These are phyloP conservation scores for Aspergillus arachidicola DNA, from an alignment of 2,329 filamentous ascomycete genomes.

Conservation along the genomic window DNA sequence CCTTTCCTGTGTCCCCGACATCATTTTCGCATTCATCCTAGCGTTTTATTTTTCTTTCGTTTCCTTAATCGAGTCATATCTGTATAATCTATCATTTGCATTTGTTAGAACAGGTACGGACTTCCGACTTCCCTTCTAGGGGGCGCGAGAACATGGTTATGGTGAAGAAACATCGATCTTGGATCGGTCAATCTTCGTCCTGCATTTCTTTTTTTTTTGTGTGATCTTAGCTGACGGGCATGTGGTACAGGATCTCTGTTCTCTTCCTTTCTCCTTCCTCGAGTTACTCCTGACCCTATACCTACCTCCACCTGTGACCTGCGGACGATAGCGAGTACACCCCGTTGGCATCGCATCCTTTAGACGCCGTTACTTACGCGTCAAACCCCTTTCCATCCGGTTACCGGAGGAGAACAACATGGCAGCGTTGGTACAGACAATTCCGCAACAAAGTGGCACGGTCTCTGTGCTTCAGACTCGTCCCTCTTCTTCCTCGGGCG, in stretches of 20 bases:
- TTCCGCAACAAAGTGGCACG: constrained; percentile 73
- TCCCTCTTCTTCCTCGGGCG: constrained; percentile 65
- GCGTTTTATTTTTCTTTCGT: constrained; percentile 23
- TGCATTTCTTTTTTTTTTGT: constrained; percentile 16
- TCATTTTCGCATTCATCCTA: constrained; percentile 24
- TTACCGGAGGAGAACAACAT: constrained; percentile 56
- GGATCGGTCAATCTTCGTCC: constrained; percentile 17
- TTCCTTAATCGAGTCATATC: constrained; percentile 25
- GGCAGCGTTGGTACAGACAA: constrained; percentile 83
- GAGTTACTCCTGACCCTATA: constrained; percentile 22
- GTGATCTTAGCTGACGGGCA: constrained; percentile 29
- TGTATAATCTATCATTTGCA: constrained; percentile 33
- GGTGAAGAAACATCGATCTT: constrained; percentile 11
- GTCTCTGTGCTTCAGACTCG: constrained; percentile 76
- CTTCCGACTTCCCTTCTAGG: constrained; percentile 3
- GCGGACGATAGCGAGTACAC: constrained; percentile 13
- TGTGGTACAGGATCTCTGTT: constrained; percentile 25
- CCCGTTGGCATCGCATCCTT: constrained; percentile 13
- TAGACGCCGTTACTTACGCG: constrained; percentile 25
- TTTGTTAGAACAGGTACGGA: constrained; percentile 35
- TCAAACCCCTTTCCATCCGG: constrained; percentile 22
- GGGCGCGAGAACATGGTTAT: constrained; percentile 9
- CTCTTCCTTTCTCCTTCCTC: constrained; percentile 23
- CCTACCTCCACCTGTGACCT: constrained; percentile 10
- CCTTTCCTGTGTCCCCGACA: constrained; percentile 28